A percentile compares a stretch with the other conserved stretches of the same genome.
These are phyloP conservation scores for Teratosphaeria epicoccoides DNA, from an alignment of 2,329 filamentous ascomycete species.

Conservation along the genomic window DNA sequence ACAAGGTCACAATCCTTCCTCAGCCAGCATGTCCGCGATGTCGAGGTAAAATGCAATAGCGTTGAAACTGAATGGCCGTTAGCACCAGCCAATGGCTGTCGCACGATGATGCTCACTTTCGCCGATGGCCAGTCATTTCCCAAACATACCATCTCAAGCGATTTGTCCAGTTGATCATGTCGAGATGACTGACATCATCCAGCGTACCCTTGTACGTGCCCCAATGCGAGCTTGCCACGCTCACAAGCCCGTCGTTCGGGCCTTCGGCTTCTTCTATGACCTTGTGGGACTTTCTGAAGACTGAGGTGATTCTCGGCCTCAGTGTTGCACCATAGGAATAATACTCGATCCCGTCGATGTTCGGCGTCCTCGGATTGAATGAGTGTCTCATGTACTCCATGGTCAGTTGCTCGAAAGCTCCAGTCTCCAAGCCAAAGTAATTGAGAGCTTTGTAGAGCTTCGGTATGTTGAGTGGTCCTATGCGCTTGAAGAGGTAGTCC, in stretches of 20 bases:
- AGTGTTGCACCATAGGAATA: constrained; percentile 54
- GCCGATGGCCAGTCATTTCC: constrained; percentile 44
- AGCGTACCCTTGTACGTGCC: constrained; percentile 54
- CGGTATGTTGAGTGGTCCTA: constrained; percentile 43
- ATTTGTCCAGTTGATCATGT: constrained; percentile 58
- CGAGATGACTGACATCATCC: constrained; percentile 52
- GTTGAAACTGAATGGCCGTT: constrained; percentile 44
- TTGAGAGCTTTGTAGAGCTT: constrained; percentile 44
- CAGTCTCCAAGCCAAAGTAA: constrained; percentile 46
- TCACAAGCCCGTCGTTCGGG: constrained; percentile 55
- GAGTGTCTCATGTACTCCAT: constrained; percentile 45
- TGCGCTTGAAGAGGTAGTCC: constrained; percentile 49
- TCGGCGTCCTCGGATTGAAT: constrained; percentile 50
- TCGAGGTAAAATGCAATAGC: constrained; percentile 54
- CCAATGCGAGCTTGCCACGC: constrained; percentile 50
- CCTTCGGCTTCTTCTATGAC: constrained; percentile 47
- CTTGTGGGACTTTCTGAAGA: constrained; percentile 47
- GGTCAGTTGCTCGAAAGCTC: constrained; percentile 52
- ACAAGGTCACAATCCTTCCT: constrained; percentile 26
- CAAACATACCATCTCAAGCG: constrained; percentile 49
- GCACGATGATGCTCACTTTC: constrained; percentile 33
- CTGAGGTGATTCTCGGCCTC: constrained; percentile 44
- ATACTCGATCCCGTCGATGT: constrained; percentile 46
- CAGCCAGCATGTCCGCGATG: constrained; percentile 44
- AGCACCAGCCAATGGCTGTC: constrained; percentile 5